Conservation (phyloP, 2,329 filamentous ascomycete species). For the Pseudogymnoascus sp. region DNA sequence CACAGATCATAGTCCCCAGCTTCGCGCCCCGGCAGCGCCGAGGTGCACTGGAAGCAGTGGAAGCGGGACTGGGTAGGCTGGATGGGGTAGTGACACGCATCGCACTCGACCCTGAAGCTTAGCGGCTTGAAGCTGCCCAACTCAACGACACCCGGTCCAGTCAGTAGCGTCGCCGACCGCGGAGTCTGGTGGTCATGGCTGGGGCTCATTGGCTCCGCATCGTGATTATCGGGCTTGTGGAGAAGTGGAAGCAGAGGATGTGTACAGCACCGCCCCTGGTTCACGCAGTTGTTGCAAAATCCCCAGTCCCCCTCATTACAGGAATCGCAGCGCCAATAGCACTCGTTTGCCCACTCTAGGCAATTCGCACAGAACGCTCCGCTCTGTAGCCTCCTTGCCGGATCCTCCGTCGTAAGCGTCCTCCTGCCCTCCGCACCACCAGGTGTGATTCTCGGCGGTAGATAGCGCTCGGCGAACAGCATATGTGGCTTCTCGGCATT, state of each 20-base stretch:
- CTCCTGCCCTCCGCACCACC: conserved; percentile 47
- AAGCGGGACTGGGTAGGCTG: conserved; percentile 60
- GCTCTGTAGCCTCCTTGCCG: conserved; percentile 58
- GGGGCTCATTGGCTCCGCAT: conserved; percentile 31
- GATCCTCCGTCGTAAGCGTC: conserved; percentile 59
- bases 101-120: conserved; percentile 67
- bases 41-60: conserved; percentile 71
- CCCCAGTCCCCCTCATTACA: conserved; percentile 96
- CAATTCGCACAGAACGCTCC: conserved; percentile 83
- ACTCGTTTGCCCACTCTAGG: conserved; percentile 63
- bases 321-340: conserved; percentile 79
- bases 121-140: conserved; percentile 55
- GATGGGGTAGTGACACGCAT: conserved; percentile 68
- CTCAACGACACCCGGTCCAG: conserved; percentile 37
- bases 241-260: conserved; percentile 73
- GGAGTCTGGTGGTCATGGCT: conserved; percentile 37
- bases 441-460: conserved; percentile 40
- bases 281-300: conserved; percentile 82
- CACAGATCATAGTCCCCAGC: conserved; percentile 84
- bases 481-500: conserved; percentile 46
- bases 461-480: conserved; percentile 49
- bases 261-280: conserved; percentile 70
- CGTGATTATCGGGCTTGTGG: conserved; percentile 38
- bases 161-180: conserved; percentile 39
- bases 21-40: conserved; percentile 30